phyloP scores from a whole-genome alignment of 768 basidiomycete genomes.

The Collybiopsis confluens region DNA sequence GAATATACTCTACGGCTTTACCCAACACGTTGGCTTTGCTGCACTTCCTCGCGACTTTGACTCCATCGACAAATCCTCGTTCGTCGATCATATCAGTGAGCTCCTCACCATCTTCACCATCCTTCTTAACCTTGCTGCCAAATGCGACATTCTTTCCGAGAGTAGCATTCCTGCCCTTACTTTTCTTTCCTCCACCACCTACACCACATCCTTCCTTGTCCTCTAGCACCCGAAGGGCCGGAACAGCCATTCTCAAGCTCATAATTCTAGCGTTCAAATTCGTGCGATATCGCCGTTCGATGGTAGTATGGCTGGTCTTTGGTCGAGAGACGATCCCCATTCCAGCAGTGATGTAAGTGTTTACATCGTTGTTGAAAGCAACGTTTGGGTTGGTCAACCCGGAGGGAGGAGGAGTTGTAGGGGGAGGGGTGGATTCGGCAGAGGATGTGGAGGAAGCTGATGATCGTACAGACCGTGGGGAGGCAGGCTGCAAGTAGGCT shows the following conservation, averaged over 20 bases:
- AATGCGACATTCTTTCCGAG: constrained; percentile 17
- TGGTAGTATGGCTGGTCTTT: constrained; percentile 89
- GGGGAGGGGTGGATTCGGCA: constrained; percentile 33
- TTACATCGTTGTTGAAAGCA: constrained; percentile 14
- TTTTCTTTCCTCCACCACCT: constrained; percentile 41
- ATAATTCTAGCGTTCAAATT: constrained; percentile 87
- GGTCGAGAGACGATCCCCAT: constrained; percentile 36
- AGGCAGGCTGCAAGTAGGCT: constrained; percentile 20
- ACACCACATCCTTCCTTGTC: constrained; percentile 37
- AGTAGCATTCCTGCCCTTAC: constrained; percentile 30
- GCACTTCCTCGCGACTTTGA: constrained; percentile 86
- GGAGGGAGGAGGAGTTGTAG: constrained; percentile 30
- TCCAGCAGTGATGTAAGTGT: constrained; percentile 4
- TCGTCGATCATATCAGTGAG: constrained; percentile 66
- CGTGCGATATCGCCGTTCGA: constrained; percentile 84
- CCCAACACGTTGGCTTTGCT: constrained; percentile 88
- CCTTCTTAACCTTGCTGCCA: constrained; percentile 25
- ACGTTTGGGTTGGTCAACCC: constrained; percentile 5
- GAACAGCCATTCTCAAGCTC: constrained; percentile 74
- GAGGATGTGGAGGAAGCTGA: neutral
- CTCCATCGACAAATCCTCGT: constrained; percentile 87
- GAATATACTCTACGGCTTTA: constrained; percentile 88
- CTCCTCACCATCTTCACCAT: constrained; percentile 27
- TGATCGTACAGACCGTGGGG: constrained; percentile 6
- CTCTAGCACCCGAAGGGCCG: constrained; percentile 77